phyloP scores from a whole-genome alignment of 495 filamentous ascomycete species.

The Saxophila tyrrhenica region DNA sequence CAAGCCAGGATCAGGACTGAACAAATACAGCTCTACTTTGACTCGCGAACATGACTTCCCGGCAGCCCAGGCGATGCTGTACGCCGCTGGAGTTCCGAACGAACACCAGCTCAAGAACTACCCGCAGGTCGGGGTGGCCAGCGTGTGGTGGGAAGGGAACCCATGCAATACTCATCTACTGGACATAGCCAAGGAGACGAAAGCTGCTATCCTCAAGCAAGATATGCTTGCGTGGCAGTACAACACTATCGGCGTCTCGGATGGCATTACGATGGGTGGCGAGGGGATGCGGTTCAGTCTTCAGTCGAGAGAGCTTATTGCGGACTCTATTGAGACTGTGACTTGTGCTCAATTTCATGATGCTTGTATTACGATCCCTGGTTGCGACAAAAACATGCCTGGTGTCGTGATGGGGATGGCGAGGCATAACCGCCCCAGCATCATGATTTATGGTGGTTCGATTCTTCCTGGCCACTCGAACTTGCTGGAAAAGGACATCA shows the following conservation, averaged over 20 bases:
- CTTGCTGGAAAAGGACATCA: slow-evolving; percentile 68
- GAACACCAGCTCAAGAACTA: slow-evolving; percentile 76
- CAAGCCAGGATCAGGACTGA: slow-evolving; percentile 49
- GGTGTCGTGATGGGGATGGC: slow-evolving; percentile 75
- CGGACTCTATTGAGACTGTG: slow-evolving; percentile 86
- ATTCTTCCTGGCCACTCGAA: slow-evolving; percentile 78
- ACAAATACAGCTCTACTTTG: slow-evolving; percentile 59
- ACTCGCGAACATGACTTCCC: slow-evolving; percentile 85
- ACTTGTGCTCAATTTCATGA: slow-evolving; percentile 71
- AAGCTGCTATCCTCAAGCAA: slow-evolving; percentile 66
- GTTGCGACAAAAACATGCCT: slow-evolving; percentile 99
- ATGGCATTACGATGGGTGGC: slow-evolving; percentile 93
- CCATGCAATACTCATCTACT: slow-evolving; percentile 70
- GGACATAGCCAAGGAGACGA: slow-evolving; percentile 82
- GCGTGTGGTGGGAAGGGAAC: slow-evolving; percentile 98
- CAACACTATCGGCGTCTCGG: slow-evolving; percentile 88
- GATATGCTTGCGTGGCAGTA: slow-evolving; percentile 89
- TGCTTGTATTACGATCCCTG: slow-evolving; percentile 87
- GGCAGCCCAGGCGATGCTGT: slow-evolving; percentile 94
- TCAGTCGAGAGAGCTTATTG: slow-evolving; percentile 91
- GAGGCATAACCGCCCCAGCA: slow-evolving; percentile 77
- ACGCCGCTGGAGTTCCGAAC: slow-evolving; percentile 81
- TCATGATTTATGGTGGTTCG: slow-evolving; percentile 83
- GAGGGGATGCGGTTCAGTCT: slow-evolving; percentile 96
- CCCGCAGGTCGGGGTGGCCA: slow-evolving; percentile 80